phyloP scores from a whole-genome alignment of 1,139 yeast species.

The Zygosaccharomyces pseudobailii region DNA sequence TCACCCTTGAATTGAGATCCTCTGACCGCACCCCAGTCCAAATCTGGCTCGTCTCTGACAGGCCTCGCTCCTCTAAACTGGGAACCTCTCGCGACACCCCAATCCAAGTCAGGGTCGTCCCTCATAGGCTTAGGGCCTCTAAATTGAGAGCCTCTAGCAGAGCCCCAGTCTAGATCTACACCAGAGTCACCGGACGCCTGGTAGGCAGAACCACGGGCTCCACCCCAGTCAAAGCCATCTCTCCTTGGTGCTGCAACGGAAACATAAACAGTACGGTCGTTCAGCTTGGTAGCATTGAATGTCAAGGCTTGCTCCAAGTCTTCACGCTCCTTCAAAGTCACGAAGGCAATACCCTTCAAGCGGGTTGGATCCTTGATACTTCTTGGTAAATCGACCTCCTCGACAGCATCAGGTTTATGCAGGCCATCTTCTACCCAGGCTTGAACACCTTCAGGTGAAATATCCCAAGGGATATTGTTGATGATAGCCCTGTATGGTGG shows the following conservation, averaged over 20 bases:
- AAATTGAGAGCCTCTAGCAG: constrained; percentile 39
- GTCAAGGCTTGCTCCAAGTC: constrained; percentile 66
- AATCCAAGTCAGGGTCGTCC: constrained; percentile 37
- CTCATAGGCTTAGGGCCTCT: constrained; percentile 27
- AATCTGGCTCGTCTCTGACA: constrained; percentile 31
- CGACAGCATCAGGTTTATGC: constrained; percentile 54
- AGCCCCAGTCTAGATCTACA: constrained; percentile 45
- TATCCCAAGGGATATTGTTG: constrained; percentile 82
- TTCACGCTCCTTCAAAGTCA: constrained; percentile 66
- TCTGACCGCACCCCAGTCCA: constrained; percentile 43
- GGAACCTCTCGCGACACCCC: constrained; percentile 41
- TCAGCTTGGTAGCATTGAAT: constrained; percentile 58
- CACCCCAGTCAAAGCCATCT: constrained; percentile 37
- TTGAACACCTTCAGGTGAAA: constrained; percentile 58
- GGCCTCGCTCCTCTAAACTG: constrained; percentile 37
- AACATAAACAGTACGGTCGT: constrained; percentile 75
- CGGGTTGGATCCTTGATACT: constrained; percentile 58
- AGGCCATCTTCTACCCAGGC: constrained; percentile 66
- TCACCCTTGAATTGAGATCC: constrained; percentile 16
- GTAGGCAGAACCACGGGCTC: constrained; percentile 21
- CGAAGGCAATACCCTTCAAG: constrained; percentile 82
- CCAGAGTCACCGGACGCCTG: constrained; percentile 35
- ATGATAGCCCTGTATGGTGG: constrained; percentile 92
- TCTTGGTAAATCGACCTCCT: constrained; percentile 54
- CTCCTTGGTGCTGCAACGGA: constrained; percentile 87